A percentile compares a stretch with the other conserved stretches of the same genome.
Conservation (phyloP, 2,329 filamentous ascomycete genomes). For the Alternaria sp. region DNA sequence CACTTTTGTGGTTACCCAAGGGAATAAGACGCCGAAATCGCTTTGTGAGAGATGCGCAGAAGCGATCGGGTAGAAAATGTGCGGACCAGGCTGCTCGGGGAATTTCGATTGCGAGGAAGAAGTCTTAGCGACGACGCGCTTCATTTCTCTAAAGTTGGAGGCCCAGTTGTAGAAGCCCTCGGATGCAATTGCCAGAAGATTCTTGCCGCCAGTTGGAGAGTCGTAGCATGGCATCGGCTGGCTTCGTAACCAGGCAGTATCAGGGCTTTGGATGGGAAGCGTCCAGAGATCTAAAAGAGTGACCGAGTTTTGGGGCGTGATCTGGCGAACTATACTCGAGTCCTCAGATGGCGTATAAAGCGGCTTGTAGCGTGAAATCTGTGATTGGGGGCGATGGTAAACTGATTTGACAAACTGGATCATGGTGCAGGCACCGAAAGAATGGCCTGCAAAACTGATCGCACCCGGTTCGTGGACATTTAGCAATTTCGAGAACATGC, state of each 20-base stretch:
- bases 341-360: constrained; percentile 67
- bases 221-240: constrained; percentile 75
- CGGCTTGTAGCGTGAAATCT: constrained; percentile 59
- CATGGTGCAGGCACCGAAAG: constrained; percentile 78
- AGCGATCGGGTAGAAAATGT: constrained; percentile 76
- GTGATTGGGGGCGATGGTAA: constrained; percentile 69
- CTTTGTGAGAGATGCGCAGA: constrained; percentile 85
- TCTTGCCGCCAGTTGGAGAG: constrained; percentile 60
- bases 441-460: constrained; percentile 80
- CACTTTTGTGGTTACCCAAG: constrained; percentile 65
- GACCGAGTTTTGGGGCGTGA: constrained; percentile 71
- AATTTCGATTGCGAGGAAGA: constrained; percentile 56
- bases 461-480: constrained; percentile 75
- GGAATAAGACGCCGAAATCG: constrained; percentile 85
- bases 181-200: constrained; percentile 74
- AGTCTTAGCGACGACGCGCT: constrained; percentile 68
- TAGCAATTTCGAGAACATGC: constrained; percentile 68
- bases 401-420: constrained; percentile 81
- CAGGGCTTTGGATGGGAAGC: constrained; percentile 71
- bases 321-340: constrained; percentile 68
- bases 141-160: constrained; percentile 74
- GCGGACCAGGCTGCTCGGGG: constrained; percentile 60
- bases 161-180: constrained; percentile 82
- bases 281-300: constrained; percentile 84
- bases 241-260: constrained; percentile 71